A percentile compares a stretch with the other conserved stretches of the same genome.
These are phyloP conservation scores for Favolaschia claudopus DNA, from an alignment of 768 basidiomycete species.

Conservation along the genomic window DNA sequence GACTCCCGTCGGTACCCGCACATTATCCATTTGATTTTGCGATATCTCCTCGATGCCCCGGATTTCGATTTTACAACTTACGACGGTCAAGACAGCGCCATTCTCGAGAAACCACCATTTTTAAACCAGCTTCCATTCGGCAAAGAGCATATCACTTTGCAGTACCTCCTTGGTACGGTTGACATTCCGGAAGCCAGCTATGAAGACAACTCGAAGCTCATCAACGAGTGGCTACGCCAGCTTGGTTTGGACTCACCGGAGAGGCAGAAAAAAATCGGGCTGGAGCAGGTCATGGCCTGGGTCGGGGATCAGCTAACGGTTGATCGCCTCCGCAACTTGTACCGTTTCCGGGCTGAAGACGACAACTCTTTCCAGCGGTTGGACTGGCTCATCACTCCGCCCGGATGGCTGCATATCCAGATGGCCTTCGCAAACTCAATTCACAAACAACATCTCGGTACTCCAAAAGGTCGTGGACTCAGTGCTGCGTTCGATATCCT, in stretches of 20 bases:
- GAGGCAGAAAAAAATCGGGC: conserved; percentile 26
- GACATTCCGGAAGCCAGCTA: conserved; percentile 48
- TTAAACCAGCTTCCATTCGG: conserved; percentile 37
- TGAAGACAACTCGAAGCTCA: conserved; percentile 38
- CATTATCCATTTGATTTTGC: conserved; percentile 31
- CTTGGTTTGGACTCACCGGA: conserved; percentile 29
- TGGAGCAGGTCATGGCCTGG: conserved; percentile 38
- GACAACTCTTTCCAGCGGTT: conserved; percentile 46
- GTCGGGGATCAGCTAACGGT: conserved; percentile 46
- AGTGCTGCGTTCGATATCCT: conserved; percentile 40
- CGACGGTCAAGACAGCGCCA: not conserved
- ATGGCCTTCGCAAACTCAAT: conserved; percentile 50
- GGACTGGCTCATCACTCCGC: conserved; percentile 39
- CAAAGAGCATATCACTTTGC: conserved; percentile 32
- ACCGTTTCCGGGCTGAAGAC: conserved; percentile 42
- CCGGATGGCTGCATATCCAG: conserved; percentile 52
- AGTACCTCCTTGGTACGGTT: conserved; percentile 44
- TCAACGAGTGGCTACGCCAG: conserved; percentile 41
- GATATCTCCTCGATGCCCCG: conserved; percentile 32
- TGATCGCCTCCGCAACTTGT: conserved; percentile 44
- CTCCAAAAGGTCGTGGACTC: conserved; percentile 34
- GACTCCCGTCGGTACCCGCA: conserved; percentile 19
- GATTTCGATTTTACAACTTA: conserved; percentile 41
- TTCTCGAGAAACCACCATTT: conserved; percentile 29
- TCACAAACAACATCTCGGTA: conserved; percentile 49